These are phyloP conservation scores for Aspergillus sergii DNA, from an alignment of 2,329 filamentous ascomycete genomes.

Conservation along the genomic window DNA sequence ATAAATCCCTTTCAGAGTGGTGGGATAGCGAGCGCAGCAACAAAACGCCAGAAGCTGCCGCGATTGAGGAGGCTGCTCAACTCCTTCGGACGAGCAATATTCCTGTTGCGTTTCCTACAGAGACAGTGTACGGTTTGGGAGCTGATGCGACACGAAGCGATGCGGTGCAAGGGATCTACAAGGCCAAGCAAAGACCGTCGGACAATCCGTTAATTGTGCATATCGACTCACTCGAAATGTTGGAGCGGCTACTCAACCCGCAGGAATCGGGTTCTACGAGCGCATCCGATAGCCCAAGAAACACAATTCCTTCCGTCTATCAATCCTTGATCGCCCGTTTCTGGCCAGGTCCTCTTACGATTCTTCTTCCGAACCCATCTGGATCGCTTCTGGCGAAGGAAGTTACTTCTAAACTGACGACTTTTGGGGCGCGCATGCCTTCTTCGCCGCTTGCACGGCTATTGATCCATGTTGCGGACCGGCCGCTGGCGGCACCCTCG, in stretches of 20 bases:
- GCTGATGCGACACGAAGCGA: conserved; percentile 86
- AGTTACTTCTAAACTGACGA: conserved; percentile 81
- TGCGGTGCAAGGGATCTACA: conserved; percentile 89
- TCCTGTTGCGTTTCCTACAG: conserved; percentile 93
- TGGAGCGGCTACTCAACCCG: conserved; percentile 63
- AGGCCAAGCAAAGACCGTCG: conserved; percentile 83
- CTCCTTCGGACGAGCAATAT: conserved; percentile 66
- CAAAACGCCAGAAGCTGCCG: conserved; percentile 49
- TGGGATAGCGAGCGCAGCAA: conserved; percentile 40
- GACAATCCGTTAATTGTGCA: conserved; percentile 97
- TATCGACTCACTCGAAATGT: conserved; percentile 77
- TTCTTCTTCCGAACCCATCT: conserved; percentile 77
- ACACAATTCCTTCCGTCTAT: conserved; percentile 72
- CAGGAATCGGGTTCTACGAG: conserved; percentile 26
- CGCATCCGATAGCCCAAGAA: conserved; percentile 33
- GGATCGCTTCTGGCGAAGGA: conserved; percentile 77
- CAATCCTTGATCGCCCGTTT: conserved; percentile 75
- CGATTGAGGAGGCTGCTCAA: conserved; percentile 66
- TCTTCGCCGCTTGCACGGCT: conserved; percentile 80
- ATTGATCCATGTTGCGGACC: conserved; percentile 76
- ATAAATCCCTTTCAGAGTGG: conserved; percentile 40
- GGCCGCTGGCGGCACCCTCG: conserved; percentile 85
- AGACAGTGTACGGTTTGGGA: conserved; percentile 96
- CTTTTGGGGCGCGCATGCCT: conserved; percentile 91
- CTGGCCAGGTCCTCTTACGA: conserved; percentile 94